Evolutionary conservation across 306 rosid species (phyloP), one percentile per base, ranked within the genome.

Genomic region (Sicyos edulis): DNA sequence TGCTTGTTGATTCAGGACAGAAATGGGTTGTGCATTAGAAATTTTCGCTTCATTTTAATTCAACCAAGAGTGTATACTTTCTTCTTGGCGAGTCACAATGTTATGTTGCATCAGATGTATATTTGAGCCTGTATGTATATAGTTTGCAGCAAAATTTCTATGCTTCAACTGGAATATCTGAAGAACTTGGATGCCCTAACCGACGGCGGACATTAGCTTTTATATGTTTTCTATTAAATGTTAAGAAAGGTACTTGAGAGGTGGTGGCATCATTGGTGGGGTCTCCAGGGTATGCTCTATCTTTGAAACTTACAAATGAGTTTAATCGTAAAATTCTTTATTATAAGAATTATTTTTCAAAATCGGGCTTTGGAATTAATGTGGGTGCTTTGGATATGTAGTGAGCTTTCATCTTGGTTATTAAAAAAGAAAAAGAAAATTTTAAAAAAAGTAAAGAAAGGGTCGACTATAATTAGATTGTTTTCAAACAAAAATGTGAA

Each of bases 71-170:
- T 65, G 71, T 44, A 42, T 42, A 65, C 54, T 42, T 17, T 65
- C 17, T 19, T 65, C 6, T 44, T 44, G 71, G n/a, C 44, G 71
- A 66, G 54, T 42, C 19, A 12, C 71, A 11, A 10, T 40, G 29
- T 64, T 32, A 1, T 5, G 9, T 14, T 22, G 72, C 72, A 6
- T 68, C 72, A 68, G 72, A 68, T 68, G 72, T 68, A 68, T 26
- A 26, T 26, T 26, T 26, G 72, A 68, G 72, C 6, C n/a, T 68
- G 72, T 68, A 68, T 56, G 22, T 68, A 68, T 49, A n/a, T n/a
- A n/a, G n/a, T 49, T 9, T 67, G 72, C 53, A 44, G 54, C 37
- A 20, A 20, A 11, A 44, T 45, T 44, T 66, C 34, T 44, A 6
- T 66, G 54, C 19, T 62, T 61, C 40, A 11, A 57, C 37, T 57